Percentiles rank a stretch among this genome's conserved stretches.
phyloP scores from a whole-genome alignment of 768 basidiomycete species.

The Suillus subluteus region DNA sequence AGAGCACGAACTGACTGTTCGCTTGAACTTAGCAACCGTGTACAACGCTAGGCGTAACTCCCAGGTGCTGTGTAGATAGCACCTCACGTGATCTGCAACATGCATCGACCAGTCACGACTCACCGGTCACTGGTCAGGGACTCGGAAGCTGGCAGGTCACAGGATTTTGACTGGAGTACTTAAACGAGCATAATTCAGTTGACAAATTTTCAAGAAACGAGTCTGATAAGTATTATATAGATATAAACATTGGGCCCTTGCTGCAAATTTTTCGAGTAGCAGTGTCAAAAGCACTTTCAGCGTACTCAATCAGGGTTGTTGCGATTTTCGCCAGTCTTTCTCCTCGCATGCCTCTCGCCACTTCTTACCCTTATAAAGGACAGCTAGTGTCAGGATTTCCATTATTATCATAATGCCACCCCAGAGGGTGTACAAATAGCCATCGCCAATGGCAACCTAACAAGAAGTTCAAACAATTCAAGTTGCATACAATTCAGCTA shows the following conservation, averaged over 20 bases:
- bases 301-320: neutral
- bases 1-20: neutral
- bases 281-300: neutral
- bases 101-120: neutral
- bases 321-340: conserved; percentile 31
- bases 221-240: neutral
- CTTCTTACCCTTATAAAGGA: conserved; percentile 54
- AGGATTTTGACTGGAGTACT: neutral
- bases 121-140: neutral
- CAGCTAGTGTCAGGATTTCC: conserved; percentile 54
- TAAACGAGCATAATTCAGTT: neutral
- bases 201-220: neutral
- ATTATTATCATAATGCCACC: conserved; percentile 53
- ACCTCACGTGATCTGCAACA: neutral
- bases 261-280: neutral
- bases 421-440: conserved; percentile 45
- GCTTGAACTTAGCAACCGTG: neutral
- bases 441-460: conserved; percentile 11
- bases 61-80: neutral
- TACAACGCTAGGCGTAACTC: neutral
- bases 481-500: neutral
- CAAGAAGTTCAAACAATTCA: conserved; percentile 20
- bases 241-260: neutral
- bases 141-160: neutral
- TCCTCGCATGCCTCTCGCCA: conserved; percentile 58